phyloP scores from a whole-genome alignment of 73 alveolate genomes.

The Blepharisma stoltei region DNA sequence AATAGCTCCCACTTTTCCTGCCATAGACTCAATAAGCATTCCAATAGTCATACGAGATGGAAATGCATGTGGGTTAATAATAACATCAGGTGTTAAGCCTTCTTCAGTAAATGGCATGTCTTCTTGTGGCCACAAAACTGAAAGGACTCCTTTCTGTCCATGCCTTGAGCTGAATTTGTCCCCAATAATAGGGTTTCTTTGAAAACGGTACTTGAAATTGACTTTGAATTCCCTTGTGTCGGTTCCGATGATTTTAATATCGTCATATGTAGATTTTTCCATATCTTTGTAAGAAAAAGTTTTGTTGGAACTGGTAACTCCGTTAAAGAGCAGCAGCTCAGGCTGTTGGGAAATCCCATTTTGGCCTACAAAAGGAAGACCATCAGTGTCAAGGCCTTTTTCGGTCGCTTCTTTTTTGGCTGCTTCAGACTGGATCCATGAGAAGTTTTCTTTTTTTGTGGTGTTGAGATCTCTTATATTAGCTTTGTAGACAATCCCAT shows the following conservation, averaged over 20 bases:
- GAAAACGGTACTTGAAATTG: slow-evolving; percentile 78
- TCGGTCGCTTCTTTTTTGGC: slow-evolving; percentile 49
- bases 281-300: slow-evolving; percentile 80
- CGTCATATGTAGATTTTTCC: slow-evolving; percentile 91
- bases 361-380: slow-evolving; percentile 87
- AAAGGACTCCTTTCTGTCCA: slow-evolving; percentile 99
- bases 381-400: slow-evolving; percentile 87
- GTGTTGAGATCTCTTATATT: slow-evolving; percentile 27
- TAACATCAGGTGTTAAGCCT: slow-evolving; percentile 99
- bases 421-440: slow-evolving; percentile 57
- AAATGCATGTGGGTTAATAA: slow-evolving; percentile 99
- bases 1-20: slow-evolving; percentile 82
- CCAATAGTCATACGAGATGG: slow-evolving; percentile 99
- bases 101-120: slow-evolving; percentile 99
- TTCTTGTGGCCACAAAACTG: slow-evolving; percentile 97
- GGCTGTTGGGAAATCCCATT: slow-evolving; percentile 71
- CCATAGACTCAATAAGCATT: slow-evolving; percentile 97
- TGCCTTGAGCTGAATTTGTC: slow-evolving; percentile 99
- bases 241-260: slow-evolving; percentile 67
- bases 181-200: slow-evolving; percentile 98
- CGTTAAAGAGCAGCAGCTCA: slow-evolving; percentile 42
- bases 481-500: slow-evolving; percentile 92
- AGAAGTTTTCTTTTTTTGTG: slow-evolving; percentile 40
- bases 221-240: slow-evolving; percentile 62
- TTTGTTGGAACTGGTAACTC: slow-evolving; percentile 52